Evolutionary conservation across 805 yeast genomes (phyloP), one percentile per base, ranked within the genome.

Genomic region (Dipodascopsis tothii): DNA sequence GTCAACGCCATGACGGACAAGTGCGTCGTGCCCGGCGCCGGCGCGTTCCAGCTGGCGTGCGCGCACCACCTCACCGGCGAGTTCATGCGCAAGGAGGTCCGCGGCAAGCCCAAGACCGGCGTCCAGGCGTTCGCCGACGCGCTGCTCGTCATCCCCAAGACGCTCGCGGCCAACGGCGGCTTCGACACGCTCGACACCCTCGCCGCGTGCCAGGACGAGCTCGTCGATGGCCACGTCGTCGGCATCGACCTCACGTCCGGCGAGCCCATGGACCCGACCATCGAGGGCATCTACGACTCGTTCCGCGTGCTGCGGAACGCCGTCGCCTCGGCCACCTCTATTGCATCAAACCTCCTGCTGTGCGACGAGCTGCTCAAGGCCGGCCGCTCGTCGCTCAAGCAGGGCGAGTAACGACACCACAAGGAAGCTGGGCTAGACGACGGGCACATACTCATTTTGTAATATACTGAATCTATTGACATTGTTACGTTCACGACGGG

Each of bases 361-460:
- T 92, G 98, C 71, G 99, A 92, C 68, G 98, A 92, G 68, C 73
- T 92, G 54, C 74, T 92, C 60, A 87, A 90, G 69, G 99, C 99
- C 2, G 99, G 99, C 39, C 78, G 94, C 57, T 85, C 95, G 11
- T 84, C 95, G 7, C 72, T 87, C 68, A 86, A 88, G 66, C 78
- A 79, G 54, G 77, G 76, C 35, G 61, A 37, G n/a, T 17, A 43
- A n/a, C n/a, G n/a, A n/a, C n/a, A n/a, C n/a, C n/a, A n/a, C n/a
- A n/a, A n/a, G n/a, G n/a, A n/a, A n/a, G n/a, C n/a, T n/a, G n/a
- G n/a, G n/a, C n/a, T n/a, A n/a, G n/a, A n/a, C n/a, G n/a, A n/a
- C n/a, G n/a, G n/a, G n/a, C n/a, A n/a, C n/a, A n/a, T n/a, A n/a
- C n/a, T n/a, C n/a, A n/a, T n/a, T n/a, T n/a, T n/a, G n/a, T n/a